Conservation (phyloP, 192 early-diverging fungal species). For the Linnemannia zychae region DNA sequence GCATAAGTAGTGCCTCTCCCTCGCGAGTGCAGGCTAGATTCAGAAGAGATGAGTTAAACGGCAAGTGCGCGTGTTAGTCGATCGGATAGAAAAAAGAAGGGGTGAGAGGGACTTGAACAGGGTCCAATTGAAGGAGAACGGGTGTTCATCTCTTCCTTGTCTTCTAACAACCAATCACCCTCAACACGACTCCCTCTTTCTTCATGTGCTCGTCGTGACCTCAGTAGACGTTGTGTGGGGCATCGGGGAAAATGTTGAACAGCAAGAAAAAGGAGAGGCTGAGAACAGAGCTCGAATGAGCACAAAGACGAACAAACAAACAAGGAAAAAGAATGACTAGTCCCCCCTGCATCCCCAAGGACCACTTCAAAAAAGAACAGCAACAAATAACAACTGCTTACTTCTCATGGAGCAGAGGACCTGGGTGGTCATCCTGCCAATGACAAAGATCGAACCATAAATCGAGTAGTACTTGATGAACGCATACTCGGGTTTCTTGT, state of each 20-base stretch:
- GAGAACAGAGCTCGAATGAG: neutral
- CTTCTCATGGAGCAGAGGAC: conserved; percentile 47
- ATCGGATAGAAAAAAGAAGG: neutral
- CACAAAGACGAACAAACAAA: neutral
- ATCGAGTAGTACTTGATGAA: conserved; percentile 57
- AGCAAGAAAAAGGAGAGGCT: neutral
- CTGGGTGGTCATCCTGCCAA: conserved; percentile 49
- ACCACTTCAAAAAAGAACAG: neutral
- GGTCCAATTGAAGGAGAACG: neutral
- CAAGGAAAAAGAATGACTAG: neutral
- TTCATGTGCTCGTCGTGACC: neutral
- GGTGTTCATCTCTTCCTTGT: neutral
- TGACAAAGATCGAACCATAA: conserved; percentile 54
- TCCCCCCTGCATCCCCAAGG: neutral
- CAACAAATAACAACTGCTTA: conserved; percentile 6
- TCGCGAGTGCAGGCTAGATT: conserved; percentile 48
- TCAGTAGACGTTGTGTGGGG: too few species aligned
- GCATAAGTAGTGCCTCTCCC: conserved; percentile 47
- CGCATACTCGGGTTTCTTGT: conserved; percentile 52
- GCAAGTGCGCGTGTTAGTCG: neutral
- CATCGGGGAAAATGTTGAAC: too few species aligned
- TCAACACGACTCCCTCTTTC: neutral
- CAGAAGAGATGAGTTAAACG: neutral
- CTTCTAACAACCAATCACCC: neutral
- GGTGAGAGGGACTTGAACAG: neutral